These are phyloP conservation scores for Lanzia echinophila DNA, from an alignment of 2,329 filamentous ascomycete species.

Conservation along the genomic window DNA sequence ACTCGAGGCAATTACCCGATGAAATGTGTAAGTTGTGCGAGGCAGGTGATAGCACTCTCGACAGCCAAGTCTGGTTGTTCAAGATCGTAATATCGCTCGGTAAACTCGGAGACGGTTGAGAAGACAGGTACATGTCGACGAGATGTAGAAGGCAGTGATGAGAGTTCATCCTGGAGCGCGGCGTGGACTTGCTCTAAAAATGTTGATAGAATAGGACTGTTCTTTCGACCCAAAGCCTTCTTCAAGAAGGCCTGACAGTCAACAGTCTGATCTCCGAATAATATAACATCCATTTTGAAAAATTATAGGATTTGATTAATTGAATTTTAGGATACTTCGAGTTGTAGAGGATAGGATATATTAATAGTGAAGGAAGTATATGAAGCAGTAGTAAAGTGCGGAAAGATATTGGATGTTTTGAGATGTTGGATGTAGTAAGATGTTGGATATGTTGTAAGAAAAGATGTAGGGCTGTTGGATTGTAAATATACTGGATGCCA, in stretches of 20 bases:
- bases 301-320: background rate
- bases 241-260: constrained; percentile 17
- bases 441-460: background rate
- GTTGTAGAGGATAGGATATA: background rate
- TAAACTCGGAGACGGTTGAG: constrained; percentile 54
- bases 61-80: constrained; percentile 51
- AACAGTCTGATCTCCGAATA: constrained; percentile 19
- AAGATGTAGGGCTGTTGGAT: background rate
- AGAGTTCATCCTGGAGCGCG: constrained; percentile 53
- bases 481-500: constrained; percentile 2
- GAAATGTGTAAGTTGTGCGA: constrained; percentile 60
- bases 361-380: background rate
- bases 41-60: constrained; percentile 57
- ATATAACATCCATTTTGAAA: constrained; percentile 21
- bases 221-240: constrained; percentile 17
- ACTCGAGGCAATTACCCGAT: constrained; percentile 48
- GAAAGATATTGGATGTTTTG: background rate
- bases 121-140: constrained; percentile 54
- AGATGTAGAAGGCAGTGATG: constrained; percentile 48
- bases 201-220: constrained; percentile 16
- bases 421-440: background rate
- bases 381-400: background rate
- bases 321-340: background rate
- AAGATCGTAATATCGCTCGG: constrained; percentile 56
- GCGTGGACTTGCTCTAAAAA: constrained; percentile 54